Conservation (phyloP, 1,284 basidiomycete genomes). For the Irpex sp. region DNA sequence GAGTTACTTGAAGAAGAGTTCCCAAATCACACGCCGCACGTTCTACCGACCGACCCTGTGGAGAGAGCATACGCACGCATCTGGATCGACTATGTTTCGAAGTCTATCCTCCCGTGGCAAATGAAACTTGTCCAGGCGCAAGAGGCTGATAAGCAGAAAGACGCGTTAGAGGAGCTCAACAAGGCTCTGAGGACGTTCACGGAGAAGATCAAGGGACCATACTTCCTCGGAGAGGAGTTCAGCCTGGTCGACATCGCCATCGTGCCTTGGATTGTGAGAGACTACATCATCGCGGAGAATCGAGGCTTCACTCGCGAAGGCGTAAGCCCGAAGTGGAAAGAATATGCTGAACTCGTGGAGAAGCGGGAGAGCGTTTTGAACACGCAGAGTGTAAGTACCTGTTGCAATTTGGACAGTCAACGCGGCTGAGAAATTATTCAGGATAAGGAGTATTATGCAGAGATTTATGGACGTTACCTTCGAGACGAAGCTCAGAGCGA, state of each 20-base stretch:
- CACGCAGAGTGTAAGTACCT: slow-evolving; percentile 56
- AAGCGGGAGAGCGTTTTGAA: slow-evolving; percentile 55
- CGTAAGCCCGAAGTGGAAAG: slow-evolving; percentile 54
- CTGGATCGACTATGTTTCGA: slow-evolving; percentile 62
- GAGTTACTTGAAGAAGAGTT: slow-evolving; percentile 73
- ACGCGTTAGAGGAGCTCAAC: slow-evolving; percentile 52
- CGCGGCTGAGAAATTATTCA: slow-evolving; percentile 26
- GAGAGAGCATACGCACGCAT: slow-evolving; percentile 57
- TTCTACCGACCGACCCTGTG: slow-evolving; percentile 59
- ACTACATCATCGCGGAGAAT: slow-evolving; percentile 57
- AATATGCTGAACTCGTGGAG: slow-evolving; percentile 52
- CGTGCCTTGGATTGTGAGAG: slow-evolving; percentile 65
- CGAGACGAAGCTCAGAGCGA: slow-evolving; percentile 68
- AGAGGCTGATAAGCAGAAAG: slow-evolving; percentile 55
- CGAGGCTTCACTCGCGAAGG: slow-evolving; percentile 55
- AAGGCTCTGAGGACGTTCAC: slow-evolving; percentile 54
- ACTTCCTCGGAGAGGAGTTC: slow-evolving; percentile 66
- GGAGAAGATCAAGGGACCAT: slow-evolving; percentile 62
- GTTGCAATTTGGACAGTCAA: not conserved
- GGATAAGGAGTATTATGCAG: slow-evolving; percentile 55
- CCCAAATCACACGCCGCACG: slow-evolving; percentile 49
- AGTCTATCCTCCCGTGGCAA: slow-evolving; percentile 60
- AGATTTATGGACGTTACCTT: slow-evolving; percentile 64
- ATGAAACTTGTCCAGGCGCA: slow-evolving; percentile 64
- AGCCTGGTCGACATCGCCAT: slow-evolving; percentile 66